Base-by-base conservation (phyloP, 805 yeast species). In the Priceomyces melissophilus region DNA sequence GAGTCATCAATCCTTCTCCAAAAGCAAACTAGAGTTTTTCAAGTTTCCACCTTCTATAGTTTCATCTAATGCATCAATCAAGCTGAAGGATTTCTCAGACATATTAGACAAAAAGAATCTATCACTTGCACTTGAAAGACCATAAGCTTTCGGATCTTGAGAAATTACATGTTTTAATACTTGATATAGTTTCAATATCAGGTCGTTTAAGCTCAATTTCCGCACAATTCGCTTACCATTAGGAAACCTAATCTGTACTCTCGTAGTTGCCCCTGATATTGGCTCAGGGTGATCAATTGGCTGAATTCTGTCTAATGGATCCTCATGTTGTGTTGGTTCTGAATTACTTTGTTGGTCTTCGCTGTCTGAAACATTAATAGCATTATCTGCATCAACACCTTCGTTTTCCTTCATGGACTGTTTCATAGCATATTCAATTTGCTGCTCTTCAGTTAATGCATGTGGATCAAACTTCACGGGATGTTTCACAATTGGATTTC, bases 241-340 rank as follows among this genome's bases (percentile, higher is more conserved):
- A 2, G 93, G 95, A 43, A 89, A 75, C 57, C 96, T 76, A 11
- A 90, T 79, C 61, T 88, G 96, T 17, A 93, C 76, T 52, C 96
- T 71, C 0, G 96, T 87, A 0, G 81, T 70, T 7, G 29, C 13
- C 6, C 70, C 62, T 0, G 78, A 75, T 9, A 75, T 81, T 1
- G 96, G 95, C 53, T 89, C 96, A 0, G 67, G 66, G 42, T 80
- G 78, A 32, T 71, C 73, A 2, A 55, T 50, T 0, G 90, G 71
- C 25, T 56, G 36, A 7, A 87, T 82, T 0, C 64, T 40, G 8
- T 70, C 73, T 42, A 84, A 73, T 4, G 65, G 63, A 45, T 79
- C 80, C 15, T 57, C 49, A 11, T 37, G 46, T 10, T 12, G 32
- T 5, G 37, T 32, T n/a, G 42, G 31, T 16, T 28, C 27, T 35